Evolutionary conservation across 1,284 basidiomycete species (phyloP).

Genomic region (Calocybe gambosa): DNA sequence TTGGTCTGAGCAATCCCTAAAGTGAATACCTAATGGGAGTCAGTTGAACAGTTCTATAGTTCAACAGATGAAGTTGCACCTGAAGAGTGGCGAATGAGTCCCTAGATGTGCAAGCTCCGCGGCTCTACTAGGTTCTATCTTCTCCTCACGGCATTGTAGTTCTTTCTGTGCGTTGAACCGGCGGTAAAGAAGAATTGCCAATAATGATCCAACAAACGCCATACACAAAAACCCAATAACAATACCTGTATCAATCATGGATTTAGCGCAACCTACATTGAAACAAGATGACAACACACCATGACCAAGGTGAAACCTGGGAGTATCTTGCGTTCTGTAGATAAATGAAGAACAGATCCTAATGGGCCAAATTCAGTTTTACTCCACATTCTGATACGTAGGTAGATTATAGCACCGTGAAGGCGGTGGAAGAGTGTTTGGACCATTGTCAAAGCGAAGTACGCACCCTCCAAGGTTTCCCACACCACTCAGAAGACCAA

Average conservation of each 20-base stretch:
- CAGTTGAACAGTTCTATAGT: background rate
- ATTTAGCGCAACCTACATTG: background rate
- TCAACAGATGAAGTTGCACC: background rate
- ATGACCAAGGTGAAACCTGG: slow-evolving; percentile 20
- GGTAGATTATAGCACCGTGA: background rate
- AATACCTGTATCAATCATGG: slow-evolving; percentile 9
- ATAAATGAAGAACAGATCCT: slow-evolving; percentile 28
- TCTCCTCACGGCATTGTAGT: slow-evolving; percentile 4
- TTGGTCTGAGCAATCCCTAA: background rate
- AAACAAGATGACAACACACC: slow-evolving; percentile 5
- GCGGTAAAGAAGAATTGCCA: slow-evolving; percentile 9
- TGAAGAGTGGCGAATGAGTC: slow-evolving; percentile 11
- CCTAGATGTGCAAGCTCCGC: slow-evolving; percentile 10
- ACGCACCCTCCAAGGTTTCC: slow-evolving; percentile 25
- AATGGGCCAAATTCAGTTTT: background rate
- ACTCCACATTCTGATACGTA: background rate
- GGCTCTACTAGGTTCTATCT: slow-evolving; percentile 7
- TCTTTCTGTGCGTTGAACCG: slow-evolving; percentile 8
- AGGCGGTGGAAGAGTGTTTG: background rate
- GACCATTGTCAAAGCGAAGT: background rate
- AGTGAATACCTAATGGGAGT: background rate
- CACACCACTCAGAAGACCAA: slow-evolving; percentile 24
- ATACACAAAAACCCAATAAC: slow-evolving; percentile 19
- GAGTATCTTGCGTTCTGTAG: slow-evolving; percentile 20
- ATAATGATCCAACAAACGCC: slow-evolving; percentile 12